Base-by-base conservation (phyloP, 1,284 basidiomycete genomes). In the Marasmius tenuissimus region DNA sequence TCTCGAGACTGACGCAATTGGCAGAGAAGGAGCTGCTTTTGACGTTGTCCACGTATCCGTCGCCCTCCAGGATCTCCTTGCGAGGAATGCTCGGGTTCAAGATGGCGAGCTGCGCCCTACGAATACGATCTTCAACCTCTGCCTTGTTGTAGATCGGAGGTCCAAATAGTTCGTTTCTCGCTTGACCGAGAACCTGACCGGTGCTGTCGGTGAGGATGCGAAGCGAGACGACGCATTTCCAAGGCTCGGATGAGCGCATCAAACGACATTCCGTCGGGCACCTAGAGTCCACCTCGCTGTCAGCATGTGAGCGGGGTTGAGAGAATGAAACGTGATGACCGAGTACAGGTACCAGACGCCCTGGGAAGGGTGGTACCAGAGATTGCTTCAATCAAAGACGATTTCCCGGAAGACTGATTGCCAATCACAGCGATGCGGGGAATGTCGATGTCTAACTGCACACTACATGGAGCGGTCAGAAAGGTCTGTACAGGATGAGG, bases 211-310 rank as follows among this genome's bases (percentile, higher is more conserved):
- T 81, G 57, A 74, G 78, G 59, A 84, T 81, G 5, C 84, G 83
- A 0, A 92, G 73, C 0, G 80, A 84, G 0, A 92, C 81, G 0
- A 72, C 66, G 64, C 91, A 93, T 53, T 76, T 73, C 91, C 91
- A 93, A 0, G 75, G 69, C 0, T 68, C 67, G 3, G 72, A 63
- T 0, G 82, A 81, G 12, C 75, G 70, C 0, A 83, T 77, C 0
- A 92, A 77, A 10, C 84, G 81, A 65, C 87, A 89, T 65, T 92
- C 89, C 0, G 86, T 90, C 0, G 90, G 88, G 62, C 88, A 91
- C n/a, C 89, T 91, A 62, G 37, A 20, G 16, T 22, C 9, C 61
- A 40, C 14, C 37, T 22, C 11, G 6, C 33, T 55, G 56, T 22
- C 47, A 4, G 7, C 54, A 14, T 34, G 48, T 38, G n/a, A 34